Conservation (phyloP, 116 monocot genomes). For the Dioscorea cayenensis region DNA sequence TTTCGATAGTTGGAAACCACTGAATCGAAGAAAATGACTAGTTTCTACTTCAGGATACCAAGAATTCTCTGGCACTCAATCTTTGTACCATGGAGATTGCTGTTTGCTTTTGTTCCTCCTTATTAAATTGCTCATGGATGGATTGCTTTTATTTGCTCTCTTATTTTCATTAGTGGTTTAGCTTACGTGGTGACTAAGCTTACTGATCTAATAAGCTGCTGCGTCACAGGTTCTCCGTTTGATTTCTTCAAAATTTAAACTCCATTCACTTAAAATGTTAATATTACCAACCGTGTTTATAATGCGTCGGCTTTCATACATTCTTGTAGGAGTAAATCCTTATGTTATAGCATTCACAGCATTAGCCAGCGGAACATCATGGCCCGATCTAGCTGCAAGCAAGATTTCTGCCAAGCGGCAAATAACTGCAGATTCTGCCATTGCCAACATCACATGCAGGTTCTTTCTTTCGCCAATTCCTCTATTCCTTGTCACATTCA, state of each 20-base stretch:
- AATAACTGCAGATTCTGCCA: conserved; percentile 75
- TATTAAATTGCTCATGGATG: conserved; percentile 73
- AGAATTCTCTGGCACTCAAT: conserved; percentile 38
- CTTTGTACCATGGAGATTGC: conserved; percentile 58
- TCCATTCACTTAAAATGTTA: not conserved
- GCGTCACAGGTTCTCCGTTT: conserved; percentile 49
- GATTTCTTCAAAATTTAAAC: not conserved
- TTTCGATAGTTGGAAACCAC: conserved; percentile 37
- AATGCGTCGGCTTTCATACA: not conserved
- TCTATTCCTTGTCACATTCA: not conserved
- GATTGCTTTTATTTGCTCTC: conserved; percentile 61
- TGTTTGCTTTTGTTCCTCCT: conserved; percentile 78
- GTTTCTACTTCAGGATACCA: conserved; percentile 10
- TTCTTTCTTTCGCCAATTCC: conserved; percentile 13
- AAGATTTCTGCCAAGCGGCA: conserved; percentile 89
- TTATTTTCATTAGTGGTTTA: conserved; percentile 67
- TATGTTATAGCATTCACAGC: conserved; percentile 86
- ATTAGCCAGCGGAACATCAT: conserved; percentile 75
- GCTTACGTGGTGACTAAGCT: conserved; percentile 74
- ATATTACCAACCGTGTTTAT: not conserved
- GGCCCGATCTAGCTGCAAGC: conserved; percentile 90
- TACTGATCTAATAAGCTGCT: conserved; percentile 77
- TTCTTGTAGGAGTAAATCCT: conserved; percentile 49
- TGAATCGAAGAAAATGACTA: conserved; percentile 29
- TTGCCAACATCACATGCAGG: conserved; percentile 94